Conservation (phyloP, 305 asterid species). For the Fraxinus sp. region DNA sequence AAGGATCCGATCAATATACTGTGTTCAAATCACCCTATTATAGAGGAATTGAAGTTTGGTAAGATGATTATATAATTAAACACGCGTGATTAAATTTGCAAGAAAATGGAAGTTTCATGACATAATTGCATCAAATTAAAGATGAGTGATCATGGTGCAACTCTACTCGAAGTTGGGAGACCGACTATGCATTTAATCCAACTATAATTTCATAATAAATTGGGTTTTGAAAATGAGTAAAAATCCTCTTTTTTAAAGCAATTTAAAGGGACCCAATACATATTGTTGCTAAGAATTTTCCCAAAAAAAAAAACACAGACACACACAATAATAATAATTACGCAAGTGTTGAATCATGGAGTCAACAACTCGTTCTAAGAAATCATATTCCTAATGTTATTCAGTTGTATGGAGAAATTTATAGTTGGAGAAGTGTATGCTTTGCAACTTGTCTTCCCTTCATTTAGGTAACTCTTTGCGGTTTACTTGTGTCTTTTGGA, state of each 20-base stretch:
- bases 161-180: not conserved
- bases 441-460: constrained; percentile 54
- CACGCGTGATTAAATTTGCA: not conserved
- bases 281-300: no score
- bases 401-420: not conserved
- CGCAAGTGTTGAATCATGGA: not conserved
- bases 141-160: not conserved
- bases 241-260: not conserved
- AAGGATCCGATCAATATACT: no score
- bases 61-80: not conserved
- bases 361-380: not conserved
- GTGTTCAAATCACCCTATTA: no score
- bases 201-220: not conserved
- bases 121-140: not conserved
- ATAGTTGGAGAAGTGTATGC: constrained; percentile 34
- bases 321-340: no score
- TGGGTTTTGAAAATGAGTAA: not conserved
- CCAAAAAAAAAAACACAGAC: no score
- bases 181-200: not conserved
- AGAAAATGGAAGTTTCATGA: no score
- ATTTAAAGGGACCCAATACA: not conserved
- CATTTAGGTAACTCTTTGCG: no score
- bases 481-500: no score
- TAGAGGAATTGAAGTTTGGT: no score
- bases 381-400: not conserved